These are phyloP conservation scores for Psilocybe sp. DNA, from an alignment of 768 basidiomycete species.

Conservation along the genomic window DNA sequence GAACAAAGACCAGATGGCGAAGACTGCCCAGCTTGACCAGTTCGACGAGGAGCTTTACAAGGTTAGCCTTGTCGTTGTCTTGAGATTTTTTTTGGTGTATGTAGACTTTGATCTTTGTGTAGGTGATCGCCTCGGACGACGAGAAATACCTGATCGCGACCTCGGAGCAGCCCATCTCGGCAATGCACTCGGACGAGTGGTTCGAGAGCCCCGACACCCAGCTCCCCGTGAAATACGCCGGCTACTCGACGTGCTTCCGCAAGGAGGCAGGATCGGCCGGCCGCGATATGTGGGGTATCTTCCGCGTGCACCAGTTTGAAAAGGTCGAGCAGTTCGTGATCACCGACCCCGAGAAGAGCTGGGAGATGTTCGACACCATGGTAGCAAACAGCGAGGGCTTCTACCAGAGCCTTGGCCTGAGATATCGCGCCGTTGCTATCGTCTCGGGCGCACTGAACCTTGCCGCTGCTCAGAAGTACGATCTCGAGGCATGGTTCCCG, in stretches of 20 bases:
- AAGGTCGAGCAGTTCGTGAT: slow-evolving; percentile 98
- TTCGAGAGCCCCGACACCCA: slow-evolving; percentile 90
- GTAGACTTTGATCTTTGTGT: not conserved
- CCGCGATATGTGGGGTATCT: slow-evolving; percentile 99
- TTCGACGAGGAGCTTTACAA: slow-evolving; percentile 99
- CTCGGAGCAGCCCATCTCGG: slow-evolving; percentile 97
- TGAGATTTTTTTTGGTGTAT: not conserved
- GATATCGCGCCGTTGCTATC: slow-evolving; percentile 91
- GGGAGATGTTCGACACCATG: slow-evolving; percentile 93
- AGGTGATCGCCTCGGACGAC: slow-evolving; percentile 87
- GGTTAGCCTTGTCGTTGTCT: slow-evolving; percentile 32
- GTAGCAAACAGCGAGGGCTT: slow-evolving; percentile 87
- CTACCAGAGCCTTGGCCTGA: slow-evolving; percentile 90
- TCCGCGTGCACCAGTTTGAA: slow-evolving; percentile 99
- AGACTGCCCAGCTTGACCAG: slow-evolving; percentile 96
- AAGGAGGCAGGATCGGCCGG: slow-evolving; percentile 98
- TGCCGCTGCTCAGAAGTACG: slow-evolving; percentile 95
- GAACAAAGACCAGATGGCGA: slow-evolving; percentile 96
- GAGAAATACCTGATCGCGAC: slow-evolving; percentile 99
- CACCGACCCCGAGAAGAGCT: slow-evolving; percentile 91
- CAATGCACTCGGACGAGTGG: slow-evolving; percentile 95
- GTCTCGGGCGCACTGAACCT: slow-evolving; percentile 96
- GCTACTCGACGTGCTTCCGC: slow-evolving; percentile 95
- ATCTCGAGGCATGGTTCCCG: slow-evolving; percentile 99
- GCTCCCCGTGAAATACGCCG: slow-evolving; percentile 88